phyloP scores from a whole-genome alignment of 225 moss, liverwort and hornwort species.

The Physcomitrium patens region DNA sequence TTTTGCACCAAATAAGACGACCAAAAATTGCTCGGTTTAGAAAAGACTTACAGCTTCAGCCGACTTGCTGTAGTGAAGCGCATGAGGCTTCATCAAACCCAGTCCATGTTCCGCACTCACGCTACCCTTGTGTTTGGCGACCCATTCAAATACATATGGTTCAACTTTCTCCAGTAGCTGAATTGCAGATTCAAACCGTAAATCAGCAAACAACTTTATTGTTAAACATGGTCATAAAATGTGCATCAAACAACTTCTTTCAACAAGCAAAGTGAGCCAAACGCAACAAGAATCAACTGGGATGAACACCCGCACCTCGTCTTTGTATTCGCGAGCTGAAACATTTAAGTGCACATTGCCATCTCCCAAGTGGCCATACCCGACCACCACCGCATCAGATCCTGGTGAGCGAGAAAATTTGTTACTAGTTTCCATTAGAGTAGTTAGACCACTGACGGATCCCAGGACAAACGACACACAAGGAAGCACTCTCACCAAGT shows the following conservation, averaged over 20 bases:
- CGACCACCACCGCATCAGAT: conserved; percentile 66
- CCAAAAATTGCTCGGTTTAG: conserved; percentile 25
- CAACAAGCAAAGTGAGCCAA: conserved; percentile 18
- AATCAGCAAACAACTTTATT: conserved; percentile 23
- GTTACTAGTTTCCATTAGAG: not conserved
- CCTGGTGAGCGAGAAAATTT: conserved; percentile 47
- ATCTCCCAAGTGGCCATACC: conserved; percentile 92
- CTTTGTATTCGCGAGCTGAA: conserved; percentile 75
- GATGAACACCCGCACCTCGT: conserved; percentile 51
- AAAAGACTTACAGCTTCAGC: conserved; percentile 66
- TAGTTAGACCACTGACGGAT: conserved; percentile 7
- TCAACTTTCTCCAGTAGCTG: conserved; percentile 85
- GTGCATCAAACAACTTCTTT: conserved; percentile 23
- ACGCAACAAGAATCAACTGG: conserved; percentile 12
- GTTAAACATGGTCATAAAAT: conserved; percentile 22
- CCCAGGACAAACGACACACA: not conserved
- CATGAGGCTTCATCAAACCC: conserved; percentile 86
- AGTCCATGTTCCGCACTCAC: conserved; percentile 98
- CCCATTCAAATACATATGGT: conserved; percentile 91
- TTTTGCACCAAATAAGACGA: conserved; percentile 24
- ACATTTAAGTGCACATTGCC: conserved; percentile 94
- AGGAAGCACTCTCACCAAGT: conserved; percentile 64
- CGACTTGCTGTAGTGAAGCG: conserved; percentile 91
- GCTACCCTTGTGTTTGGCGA: conserved; percentile 85
- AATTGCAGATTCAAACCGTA: conserved; percentile 28